Base-by-base conservation (phyloP, 306 rosid genomes). In the Quercus robur region DNA sequence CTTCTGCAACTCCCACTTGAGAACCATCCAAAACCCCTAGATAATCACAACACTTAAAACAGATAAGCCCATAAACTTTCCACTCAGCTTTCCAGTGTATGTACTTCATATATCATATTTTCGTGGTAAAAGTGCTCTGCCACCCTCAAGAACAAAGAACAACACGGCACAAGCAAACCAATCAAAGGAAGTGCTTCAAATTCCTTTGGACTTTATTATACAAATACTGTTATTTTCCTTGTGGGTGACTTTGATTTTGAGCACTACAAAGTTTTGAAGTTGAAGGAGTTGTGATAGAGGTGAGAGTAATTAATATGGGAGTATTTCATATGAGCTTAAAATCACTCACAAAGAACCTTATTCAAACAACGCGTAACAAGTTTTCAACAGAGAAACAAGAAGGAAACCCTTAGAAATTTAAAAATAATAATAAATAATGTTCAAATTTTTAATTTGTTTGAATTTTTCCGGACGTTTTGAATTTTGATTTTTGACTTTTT, bases 301-400 rank as follows among this genome's bases (percentile, higher is more conserved):
- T 86, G 92, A 82, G 71, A 28, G 75, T 52, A 89, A 78, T 91
- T 86, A 91, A 89, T 89, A 81, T 61, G 70, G 64, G 86, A 85
- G 95, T 90, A 88, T 85, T 56, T n/a, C 35, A 51, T 33, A 15
- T 38, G 11, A 38, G 46, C 11, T 38, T 38, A 38, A 38, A 38
- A 38, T 38, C 46, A 38, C 46, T 38, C 46, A 38, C 46, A 38
- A 38, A 38, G 46, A 7, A 38, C 46, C 46, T 38, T 2, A 38
- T 38, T 38, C 46, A 38, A 38, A 38, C 46, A 38, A 38, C 46
- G 46, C 9, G 46, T 7, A 38, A 8, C 46, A 38, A 38, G 46
- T 38, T 8, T 8, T 38, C 46, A 38, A 38, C 46, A 38, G 46
- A 7, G 46, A 38, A 38, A 38, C 46, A 38, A 38, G 46, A 38